phyloP scores from a whole-genome alignment of 2,329 filamentous ascomycete genomes.

The Neoarthrinium moseri region DNA sequence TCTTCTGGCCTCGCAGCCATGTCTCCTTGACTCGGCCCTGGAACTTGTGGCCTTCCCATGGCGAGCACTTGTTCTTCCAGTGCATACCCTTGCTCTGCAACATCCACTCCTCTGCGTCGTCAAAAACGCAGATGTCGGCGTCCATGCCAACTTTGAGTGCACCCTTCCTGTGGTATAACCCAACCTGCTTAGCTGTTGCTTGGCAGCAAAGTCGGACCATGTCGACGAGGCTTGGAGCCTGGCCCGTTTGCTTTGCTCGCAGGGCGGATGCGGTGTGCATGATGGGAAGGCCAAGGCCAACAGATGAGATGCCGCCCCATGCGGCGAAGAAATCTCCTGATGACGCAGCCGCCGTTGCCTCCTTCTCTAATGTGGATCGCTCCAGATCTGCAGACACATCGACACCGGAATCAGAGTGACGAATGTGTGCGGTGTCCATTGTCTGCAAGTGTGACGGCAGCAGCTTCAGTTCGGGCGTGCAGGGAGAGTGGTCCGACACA shows the following conservation, averaged over 20 bases:
- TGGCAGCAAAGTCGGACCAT: slow-evolving; percentile 82
- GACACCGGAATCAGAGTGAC: slow-evolving; percentile 52
- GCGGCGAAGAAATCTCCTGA: slow-evolving; percentile 89
- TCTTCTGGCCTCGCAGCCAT: slow-evolving; percentile 73
- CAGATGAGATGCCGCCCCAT: slow-evolving; percentile 94
- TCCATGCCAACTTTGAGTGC: slow-evolving; percentile 78
- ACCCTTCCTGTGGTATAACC: slow-evolving; percentile 79
- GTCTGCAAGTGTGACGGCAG: slow-evolving; percentile 69
- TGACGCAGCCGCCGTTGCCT: slow-evolving; percentile 36
- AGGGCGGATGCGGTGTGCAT: slow-evolving; percentile 75
- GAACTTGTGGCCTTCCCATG: slow-evolving; percentile 81
- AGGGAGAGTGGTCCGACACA: slow-evolving; percentile 94
- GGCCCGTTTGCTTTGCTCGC: slow-evolving; percentile 48
- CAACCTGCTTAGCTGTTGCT: slow-evolving; percentile 87
- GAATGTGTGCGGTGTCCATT: slow-evolving; percentile 33
- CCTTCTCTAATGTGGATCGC: slow-evolving; percentile 31
- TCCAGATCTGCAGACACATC: slow-evolving; percentile 40
- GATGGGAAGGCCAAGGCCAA: slow-evolving; percentile 89
- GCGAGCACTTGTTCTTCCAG: slow-evolving; percentile 90
- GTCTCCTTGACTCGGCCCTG: slow-evolving; percentile 80
- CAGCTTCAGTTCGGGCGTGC: slow-evolving; percentile 91
- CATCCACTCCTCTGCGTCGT: slow-evolving; percentile 76
- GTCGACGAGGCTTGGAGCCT: slow-evolving; percentile 61
- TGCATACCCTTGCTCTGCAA: slow-evolving; percentile 79
- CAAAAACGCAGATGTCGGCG: slow-evolving; percentile 89